phyloP scores from a whole-genome alignment of 257 asterid genomes.

The Penstemon newberryi region DNA sequence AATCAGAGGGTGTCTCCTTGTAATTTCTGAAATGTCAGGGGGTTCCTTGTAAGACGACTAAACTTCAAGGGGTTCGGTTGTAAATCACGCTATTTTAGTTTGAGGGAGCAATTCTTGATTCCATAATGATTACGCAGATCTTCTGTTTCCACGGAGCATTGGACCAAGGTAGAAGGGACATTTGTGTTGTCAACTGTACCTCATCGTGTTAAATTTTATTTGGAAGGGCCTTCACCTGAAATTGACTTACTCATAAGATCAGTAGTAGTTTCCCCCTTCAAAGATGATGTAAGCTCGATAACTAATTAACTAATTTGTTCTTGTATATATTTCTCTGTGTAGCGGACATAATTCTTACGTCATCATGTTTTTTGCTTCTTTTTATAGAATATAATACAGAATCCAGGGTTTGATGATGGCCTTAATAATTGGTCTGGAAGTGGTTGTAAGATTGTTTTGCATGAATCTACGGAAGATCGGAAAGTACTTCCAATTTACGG shows the following conservation, averaged over 20 bases:
- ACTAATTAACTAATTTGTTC: too few species aligned
- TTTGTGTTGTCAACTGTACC: slow-evolving; percentile 62
- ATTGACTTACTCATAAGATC: slow-evolving; percentile 71
- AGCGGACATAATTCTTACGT: slow-evolving; percentile 15
- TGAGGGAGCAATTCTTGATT: slow-evolving; percentile 29
- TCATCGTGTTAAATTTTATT: slow-evolving; percentile 53
- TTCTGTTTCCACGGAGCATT: slow-evolving; percentile 47
- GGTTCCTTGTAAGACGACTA: too few species aligned
- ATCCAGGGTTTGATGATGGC: slow-evolving; percentile 72
- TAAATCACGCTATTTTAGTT: not conserved
- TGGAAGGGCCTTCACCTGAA: slow-evolving; percentile 91
- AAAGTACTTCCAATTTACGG: slow-evolving; percentile 67
- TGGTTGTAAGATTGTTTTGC: slow-evolving; percentile 72
- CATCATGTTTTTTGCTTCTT: slow-evolving; percentile 26
- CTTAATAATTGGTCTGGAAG: slow-evolving; percentile 82
- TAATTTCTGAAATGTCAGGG: too few species aligned
- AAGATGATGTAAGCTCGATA: too few species aligned
- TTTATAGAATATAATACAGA: slow-evolving; percentile 51
- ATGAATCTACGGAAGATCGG: slow-evolving; percentile 72
- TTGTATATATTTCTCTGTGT: too few species aligned
- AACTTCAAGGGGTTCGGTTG: too few species aligned
- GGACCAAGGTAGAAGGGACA: slow-evolving; percentile 74
- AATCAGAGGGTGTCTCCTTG: too few species aligned
- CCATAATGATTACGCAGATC: slow-evolving; percentile 42
- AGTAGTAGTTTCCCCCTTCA: slow-evolving; percentile 38